Evolutionary conservation across 805 yeast genomes (phyloP), one percentile per base, ranked within the genome.

Genomic region (Candida nonsorbophila): DNA sequence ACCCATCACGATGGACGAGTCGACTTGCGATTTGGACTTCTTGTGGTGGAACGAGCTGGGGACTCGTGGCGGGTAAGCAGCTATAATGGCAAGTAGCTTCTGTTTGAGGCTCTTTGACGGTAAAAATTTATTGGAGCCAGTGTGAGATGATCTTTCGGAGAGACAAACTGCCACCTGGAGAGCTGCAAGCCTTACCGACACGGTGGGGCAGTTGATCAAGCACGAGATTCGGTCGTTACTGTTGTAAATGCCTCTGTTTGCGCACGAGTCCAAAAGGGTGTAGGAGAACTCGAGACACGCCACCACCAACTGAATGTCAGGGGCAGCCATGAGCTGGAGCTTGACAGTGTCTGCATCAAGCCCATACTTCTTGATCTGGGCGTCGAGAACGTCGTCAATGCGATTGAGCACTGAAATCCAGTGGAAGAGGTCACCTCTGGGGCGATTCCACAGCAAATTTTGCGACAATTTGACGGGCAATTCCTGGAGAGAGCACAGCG

Each of bases 401-500:
- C 79, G 65, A 51, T 86, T 82, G 42, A 90, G 61, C 1, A 84
- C 75, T 0, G 80, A 71, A 16, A 84, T 72, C 92, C 95, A 88
- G 35, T 78, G 79, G 36, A 69, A 70, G 19, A 90, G 54, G 42
- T 84, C 82, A 20, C 82, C 84, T 36, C 76, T 64, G 6, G 85
- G 79, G 14, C 78, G 58, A 17, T 69, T 70, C 86, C 86, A 79
- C 11, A 43, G 48, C 36, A 63, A 42, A 35, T 71, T 60, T 3
- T 37, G 37, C 9, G 47, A 46, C 29, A 77, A 46, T 23, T 55
- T 45, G 3, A 37, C 34, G 2, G 77, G 59, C 26, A 79, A 62
- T 8, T 62, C 63, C 8, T 47, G 44, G 6, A 55, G 49, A 3
- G 59, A 38, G 32, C 72, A 59, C 5, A 52, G 50, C 1, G 51